These are phyloP conservation scores for Colletotrichum gigasporum DNA, from an alignment of 2,329 filamentous ascomycete species.

Conservation along the genomic window DNA sequence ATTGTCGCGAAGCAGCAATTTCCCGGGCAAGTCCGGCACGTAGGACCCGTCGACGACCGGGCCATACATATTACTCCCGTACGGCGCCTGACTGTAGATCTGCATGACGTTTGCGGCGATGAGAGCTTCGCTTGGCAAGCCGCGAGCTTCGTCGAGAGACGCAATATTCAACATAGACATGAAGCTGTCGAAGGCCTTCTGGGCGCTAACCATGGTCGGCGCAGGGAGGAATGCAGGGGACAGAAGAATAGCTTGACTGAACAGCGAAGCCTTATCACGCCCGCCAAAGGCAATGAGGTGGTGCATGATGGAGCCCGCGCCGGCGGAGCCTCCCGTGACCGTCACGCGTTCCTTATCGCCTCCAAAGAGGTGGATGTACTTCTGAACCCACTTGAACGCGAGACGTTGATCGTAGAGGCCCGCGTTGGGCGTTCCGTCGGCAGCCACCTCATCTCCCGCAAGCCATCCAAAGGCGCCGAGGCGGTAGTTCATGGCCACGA, in stretches of 20 bases:
- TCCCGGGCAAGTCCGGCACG: no score
- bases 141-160: no score
- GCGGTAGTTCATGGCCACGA: conserved; percentile 7
- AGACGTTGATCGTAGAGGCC: conserved; percentile 24
- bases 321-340: not conserved
- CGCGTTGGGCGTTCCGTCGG: not conserved
- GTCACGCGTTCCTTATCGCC: conserved; percentile 12
- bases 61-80: no score
- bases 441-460: conserved; percentile 14
- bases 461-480: conserved; percentile 14
- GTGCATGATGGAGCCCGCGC: not conserved
- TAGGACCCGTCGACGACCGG: no score
- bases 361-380: conserved; percentile 29
- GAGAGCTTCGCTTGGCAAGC: no score
- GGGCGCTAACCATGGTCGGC: not conserved
- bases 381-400: conserved; percentile 24
- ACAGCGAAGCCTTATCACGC: conserved; percentile 41
- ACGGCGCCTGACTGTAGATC: no score
- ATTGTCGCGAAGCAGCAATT: no score
- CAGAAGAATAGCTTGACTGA: conserved; percentile 45
- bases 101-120: no score
- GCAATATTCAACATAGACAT: no score
- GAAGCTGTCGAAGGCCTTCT: not conserved
- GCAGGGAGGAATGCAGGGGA: conserved; percentile 41
- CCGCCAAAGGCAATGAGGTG: not conserved